Evolutionary conservation across 2,329 filamentous ascomycete genomes (phyloP), one percentile per base, ranked within the genome.

Genomic region (Zymoseptoria crescenta): DNA sequence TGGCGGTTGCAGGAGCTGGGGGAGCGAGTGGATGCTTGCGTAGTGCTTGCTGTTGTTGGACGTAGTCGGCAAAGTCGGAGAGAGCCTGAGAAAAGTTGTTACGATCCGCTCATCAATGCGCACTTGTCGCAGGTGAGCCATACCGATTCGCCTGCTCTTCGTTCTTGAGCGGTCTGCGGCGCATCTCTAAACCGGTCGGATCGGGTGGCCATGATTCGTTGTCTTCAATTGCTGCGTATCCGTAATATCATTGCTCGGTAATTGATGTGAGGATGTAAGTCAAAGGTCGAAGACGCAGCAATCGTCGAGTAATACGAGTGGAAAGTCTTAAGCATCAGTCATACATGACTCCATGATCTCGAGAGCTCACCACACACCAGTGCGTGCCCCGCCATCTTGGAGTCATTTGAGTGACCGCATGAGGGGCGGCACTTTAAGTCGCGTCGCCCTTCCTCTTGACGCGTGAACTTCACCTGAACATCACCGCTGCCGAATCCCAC

Each of bases 61-160:
- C 94, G 70, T 96, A 97, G 70, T 99, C 94, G 74, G 92, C 91
- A 73, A 99, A 99, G 69, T 97, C 94, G 78, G 89, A 94, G 58
- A 99, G 82, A 10, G 93, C 92, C 83, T 86, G n/a, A 62, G 9
- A 24, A 21, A 10, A 28, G 19, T 27, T 19, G 28, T 59, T 21
- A 66, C 54, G 55, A 20, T 48, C 30, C 35, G 45, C 24, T n/a
- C n/a, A n/a, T n/a, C n/a, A n/a, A n/a, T n/a, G 29, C 13, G 45
- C 10, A 29, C 30, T 27, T 51, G 30, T 21, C 9, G 51, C 56
- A 49, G 30, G n/a, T 21, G 45, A 8, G 10, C 68, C 82, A 61
- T 83, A 93, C 90, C 62, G 89, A 85, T 77, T 96, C 92, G 67
- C 91, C 91, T 77, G 89, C 91, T 67, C 90, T 87, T 74, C 88